A percentile compares a stretch with the other conserved stretches of the same genome.
Conservation (phyloP, 345 rosid species). For the Sisymbrium altissimum region DNA sequence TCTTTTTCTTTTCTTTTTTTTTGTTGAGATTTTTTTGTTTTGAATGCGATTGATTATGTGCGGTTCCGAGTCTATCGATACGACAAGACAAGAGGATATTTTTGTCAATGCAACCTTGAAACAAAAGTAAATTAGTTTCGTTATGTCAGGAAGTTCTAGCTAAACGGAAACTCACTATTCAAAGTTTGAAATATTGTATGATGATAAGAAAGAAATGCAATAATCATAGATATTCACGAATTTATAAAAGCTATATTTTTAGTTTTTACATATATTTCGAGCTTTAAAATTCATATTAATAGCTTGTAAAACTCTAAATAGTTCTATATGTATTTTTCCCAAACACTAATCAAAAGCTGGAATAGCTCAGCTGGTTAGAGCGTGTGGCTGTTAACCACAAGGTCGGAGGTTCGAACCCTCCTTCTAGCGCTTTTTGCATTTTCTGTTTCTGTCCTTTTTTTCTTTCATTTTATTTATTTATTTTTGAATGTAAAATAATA, state of each 20-base stretch:
- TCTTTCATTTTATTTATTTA: neutral
- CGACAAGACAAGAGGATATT: neutral
- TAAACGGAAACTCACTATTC: neutral
- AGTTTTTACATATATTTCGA: no score
- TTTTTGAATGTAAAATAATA: neutral
- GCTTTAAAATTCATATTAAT: no score
- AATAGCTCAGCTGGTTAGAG: slow-evolving; percentile 91
- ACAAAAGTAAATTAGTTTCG: neutral
- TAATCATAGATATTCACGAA: neutral
- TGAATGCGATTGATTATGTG: neutral
- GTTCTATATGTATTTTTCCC: no score
- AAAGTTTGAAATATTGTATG: neutral
- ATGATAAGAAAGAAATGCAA: neutral
- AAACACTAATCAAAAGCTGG: slow-evolving; percentile 43
- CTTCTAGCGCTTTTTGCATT: slow-evolving; percentile 14
- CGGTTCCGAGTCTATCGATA: neutral
- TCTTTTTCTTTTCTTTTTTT: neutral
- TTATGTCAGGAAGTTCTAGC: neutral
- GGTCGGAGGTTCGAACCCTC: slow-evolving; percentile 88
- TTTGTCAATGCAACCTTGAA: neutral
- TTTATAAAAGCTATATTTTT: neutral
- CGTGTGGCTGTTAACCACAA: slow-evolving; percentile 92
- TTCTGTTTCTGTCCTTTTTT: neutral
- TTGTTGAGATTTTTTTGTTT: neutral
- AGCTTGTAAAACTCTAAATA: no score